Evolutionary conservation across 805 yeast genomes (phyloP).

Genomic region (Myxozyma udenii): DNA sequence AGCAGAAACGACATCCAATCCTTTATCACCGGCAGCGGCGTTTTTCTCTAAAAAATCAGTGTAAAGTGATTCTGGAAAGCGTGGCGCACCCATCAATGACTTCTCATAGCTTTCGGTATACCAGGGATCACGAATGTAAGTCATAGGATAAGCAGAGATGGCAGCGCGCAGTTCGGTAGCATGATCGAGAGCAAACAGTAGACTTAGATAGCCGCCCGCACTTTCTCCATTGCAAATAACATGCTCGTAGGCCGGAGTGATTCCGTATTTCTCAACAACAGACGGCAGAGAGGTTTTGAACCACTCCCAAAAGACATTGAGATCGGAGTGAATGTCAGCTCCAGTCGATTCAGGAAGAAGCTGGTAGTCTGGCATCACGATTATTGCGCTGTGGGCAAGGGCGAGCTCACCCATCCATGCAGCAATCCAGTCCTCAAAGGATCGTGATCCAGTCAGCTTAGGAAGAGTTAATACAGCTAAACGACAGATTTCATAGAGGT

Average conservation of each 20-base stretch:
- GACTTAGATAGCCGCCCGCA: constrained; percentile 6
- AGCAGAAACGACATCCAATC: neutral
- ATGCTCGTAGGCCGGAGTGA: neutral
- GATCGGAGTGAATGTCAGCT: neutral
- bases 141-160: constrained; percentile 5
- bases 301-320: constrained; percentile 6
- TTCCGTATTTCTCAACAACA: neutral
- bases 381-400: neutral
- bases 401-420: constrained; percentile 3
- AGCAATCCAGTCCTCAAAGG: neutral
- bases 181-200: neutral
- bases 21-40: neutral
- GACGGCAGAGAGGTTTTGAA: neutral
- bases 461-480: neutral
- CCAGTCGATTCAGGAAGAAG: constrained; percentile 6
- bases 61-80: neutral
- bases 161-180: neutral
- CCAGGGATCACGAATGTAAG: neutral
- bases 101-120: neutral
- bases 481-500: too few species aligned
- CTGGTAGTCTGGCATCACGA: constrained; percentile 2
- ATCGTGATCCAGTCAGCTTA: neutral
- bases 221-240: constrained; percentile 6
- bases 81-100: neutral
- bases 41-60: neutral